Evolutionary conservation across 1,284 basidiomycete genomes (phyloP), one percentile per base, ranked within the genome.

Genomic region (Microbotryomycetes sp.): DNA sequence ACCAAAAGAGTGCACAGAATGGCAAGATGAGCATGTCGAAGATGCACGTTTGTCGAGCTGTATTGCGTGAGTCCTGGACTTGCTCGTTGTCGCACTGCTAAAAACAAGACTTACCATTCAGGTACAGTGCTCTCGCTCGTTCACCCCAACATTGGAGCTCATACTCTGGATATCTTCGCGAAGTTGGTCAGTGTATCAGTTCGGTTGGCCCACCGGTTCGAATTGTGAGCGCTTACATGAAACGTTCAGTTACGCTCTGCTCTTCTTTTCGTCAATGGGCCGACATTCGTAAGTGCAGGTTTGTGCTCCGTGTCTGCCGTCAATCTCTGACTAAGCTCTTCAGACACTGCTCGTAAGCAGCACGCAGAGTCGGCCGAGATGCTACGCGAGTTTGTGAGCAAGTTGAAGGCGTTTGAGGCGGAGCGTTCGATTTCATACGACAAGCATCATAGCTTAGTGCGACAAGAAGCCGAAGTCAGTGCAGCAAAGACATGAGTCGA

Each of bases 241-340:
- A 16, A 14, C n/a, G 5, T 29, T 3, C 49, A 58, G 56, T 58
- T 26, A 52, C 56, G 9, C 23, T 58, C 16, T 58, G 56, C 36
- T 58, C 56, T 6, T 51, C 49, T 3, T 52, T 42, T n/a, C 47
- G 56, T 26, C 56, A 49, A n/a, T 58, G 56, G 56, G 56, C 49
- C 9, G 56, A 58, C 22, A 36, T 58, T 36, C 48, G 56, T 58
- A 9, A 4, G 53, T 31, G 19, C 12, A 22, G 25, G 16, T 22
- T 1, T 29, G 6, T 15, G 3, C 3, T 19, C 16, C 15, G 3
- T 3, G 2, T 9, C 6, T 6, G 16, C 25, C 2, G 14, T n/a
- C n/a, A n/a, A n/a, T n/a, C n/a, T n/a, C n/a, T n/a, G n/a, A n/a
- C n/a, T n/a, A n/a, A n/a, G n/a, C n/a, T n/a, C n/a, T n/a, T n/a